These are phyloP conservation scores for Fusarium irregulare DNA, from an alignment of 2,329 filamentous ascomycete genomes.

Conservation along the genomic window DNA sequence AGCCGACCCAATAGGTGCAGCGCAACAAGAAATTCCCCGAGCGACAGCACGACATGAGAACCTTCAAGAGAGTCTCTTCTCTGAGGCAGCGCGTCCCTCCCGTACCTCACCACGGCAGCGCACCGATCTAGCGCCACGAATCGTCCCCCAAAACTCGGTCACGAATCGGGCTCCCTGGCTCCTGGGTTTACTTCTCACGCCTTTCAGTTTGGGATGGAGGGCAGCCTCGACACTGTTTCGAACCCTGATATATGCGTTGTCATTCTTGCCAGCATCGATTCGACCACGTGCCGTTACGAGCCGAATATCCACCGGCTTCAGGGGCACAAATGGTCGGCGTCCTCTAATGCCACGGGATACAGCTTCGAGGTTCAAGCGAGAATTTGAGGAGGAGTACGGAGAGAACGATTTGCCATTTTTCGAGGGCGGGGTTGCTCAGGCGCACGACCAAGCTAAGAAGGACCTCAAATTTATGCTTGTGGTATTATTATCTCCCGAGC, in stretches of 20 bases:
- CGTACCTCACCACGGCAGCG: slow-evolving; percentile 44
- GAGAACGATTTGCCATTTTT: slow-evolving; percentile 77
- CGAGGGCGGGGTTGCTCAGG: slow-evolving; percentile 91
- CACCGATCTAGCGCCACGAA: slow-evolving; percentile 79
- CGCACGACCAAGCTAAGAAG: slow-evolving; percentile 87
- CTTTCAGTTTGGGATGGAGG: slow-evolving; percentile 81
- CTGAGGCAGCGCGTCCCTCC: slow-evolving; percentile 41
- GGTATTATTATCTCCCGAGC: slow-evolving; percentile 88
- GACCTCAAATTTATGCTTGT: slow-evolving; percentile 94
- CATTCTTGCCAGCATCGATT: slow-evolving; percentile 78
- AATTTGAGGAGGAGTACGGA: slow-evolving; percentile 96
- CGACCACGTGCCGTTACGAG: slow-evolving; percentile 67
- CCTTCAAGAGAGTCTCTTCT: slow-evolving; percentile 70
- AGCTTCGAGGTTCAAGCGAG: slow-evolving; percentile 86
- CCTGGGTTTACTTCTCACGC: slow-evolving; percentile 81
- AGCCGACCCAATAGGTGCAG: slow-evolving; percentile 82
- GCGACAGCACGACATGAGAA: slow-evolving; percentile 77
- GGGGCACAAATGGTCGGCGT: slow-evolving; percentile 75
- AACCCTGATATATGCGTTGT: slow-evolving; percentile 80
- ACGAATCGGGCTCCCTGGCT: slow-evolving; percentile 79
- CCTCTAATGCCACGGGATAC: slow-evolving; percentile 87
- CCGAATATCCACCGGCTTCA: slow-evolving; percentile 61
- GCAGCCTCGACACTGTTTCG: slow-evolving; percentile 76
- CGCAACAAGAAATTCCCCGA: slow-evolving; percentile 71
- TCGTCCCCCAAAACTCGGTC: slow-evolving; percentile 80